Conservation (phyloP, 108 stramenopile genomes). For the Fragilariopsis cylindrus region DNA sequence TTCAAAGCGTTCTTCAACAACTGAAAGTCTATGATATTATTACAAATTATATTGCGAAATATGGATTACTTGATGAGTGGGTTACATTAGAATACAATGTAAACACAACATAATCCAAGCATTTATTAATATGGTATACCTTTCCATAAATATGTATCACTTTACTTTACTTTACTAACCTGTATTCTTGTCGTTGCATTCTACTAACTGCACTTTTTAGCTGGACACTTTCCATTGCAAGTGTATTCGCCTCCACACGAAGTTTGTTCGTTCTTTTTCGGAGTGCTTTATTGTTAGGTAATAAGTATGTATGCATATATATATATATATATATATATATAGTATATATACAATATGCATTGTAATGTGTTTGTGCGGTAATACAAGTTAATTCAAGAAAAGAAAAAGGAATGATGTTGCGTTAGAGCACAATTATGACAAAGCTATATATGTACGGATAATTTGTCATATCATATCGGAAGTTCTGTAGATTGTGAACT, state of each 20-base stretch:
- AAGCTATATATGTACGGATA: too few species aligned
- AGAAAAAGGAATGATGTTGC: too few species aligned
- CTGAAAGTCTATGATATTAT: constrained; percentile 18
- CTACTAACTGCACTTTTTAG: constrained; percentile 22
- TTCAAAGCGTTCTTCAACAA: constrained; percentile 31
- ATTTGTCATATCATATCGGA: background rate
- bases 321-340: background rate
- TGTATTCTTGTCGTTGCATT: constrained; percentile 28
- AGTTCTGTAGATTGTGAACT: background rate
- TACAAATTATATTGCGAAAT: background rate
- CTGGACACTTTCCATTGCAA: constrained; percentile 20
- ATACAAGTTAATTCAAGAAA: too few species aligned
- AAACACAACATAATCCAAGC: fast-evolving
- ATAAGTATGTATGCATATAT: background rate
- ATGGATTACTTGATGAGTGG: background rate
- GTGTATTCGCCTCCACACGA: constrained; percentile 21
- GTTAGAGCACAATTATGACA: too few species aligned
- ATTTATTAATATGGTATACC: too few species aligned
- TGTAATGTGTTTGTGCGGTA: too few species aligned
- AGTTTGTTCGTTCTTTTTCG: constrained; percentile 26
- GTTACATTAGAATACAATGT: background rate
- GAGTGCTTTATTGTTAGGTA: constrained; percentile 14
- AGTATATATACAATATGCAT: background rate
- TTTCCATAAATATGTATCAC: too few species aligned
- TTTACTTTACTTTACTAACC: background rate